Percentiles rank a stretch among this genome's conserved stretches.
phyloP scores from a whole-genome alignment of 148 eudicot species.

The Arbutus unedo region DNA sequence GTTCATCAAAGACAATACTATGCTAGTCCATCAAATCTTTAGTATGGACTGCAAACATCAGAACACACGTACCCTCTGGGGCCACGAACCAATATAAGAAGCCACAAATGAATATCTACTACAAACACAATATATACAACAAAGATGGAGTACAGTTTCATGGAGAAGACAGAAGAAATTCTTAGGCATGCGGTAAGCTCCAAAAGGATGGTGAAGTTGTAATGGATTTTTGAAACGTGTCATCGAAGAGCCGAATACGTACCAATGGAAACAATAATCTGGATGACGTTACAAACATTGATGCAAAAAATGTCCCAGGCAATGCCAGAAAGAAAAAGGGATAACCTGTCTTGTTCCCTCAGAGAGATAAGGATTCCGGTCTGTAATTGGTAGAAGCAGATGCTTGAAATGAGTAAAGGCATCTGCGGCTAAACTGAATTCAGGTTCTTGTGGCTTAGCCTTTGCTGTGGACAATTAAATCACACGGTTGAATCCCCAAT shows the following conservation, averaged over 20 bases:
- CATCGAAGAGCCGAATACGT: not conserved
- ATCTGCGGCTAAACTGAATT: conserved; percentile 54
- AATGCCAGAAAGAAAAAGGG: not conserved
- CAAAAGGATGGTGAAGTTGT: not conserved
- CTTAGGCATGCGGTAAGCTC: not conserved
- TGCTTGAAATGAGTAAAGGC: conserved; percentile 82
- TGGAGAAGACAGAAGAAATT: not conserved
- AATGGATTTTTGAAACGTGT: not conserved
- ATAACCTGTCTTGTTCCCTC: conserved; percentile 96
- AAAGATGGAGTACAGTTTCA: not conserved
- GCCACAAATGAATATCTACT: not conserved
- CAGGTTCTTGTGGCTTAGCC: conserved; percentile 65
- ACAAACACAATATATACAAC: not conserved
- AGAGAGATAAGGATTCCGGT: conserved; percentile 83
- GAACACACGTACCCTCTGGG: not conserved
- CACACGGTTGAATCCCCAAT: not conserved
- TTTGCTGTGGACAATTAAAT: conserved; percentile 39
- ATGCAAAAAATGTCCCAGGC: not conserved
- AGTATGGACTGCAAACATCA: not conserved
- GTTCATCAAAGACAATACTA: not conserved
- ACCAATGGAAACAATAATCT: not conserved
- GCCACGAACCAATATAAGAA: not conserved
- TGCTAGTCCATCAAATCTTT: not conserved
- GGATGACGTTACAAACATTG: not conserved
- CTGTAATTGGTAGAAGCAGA: conserved; percentile 88